A percentile compares a stretch with the other conserved stretches of the same genome.
Conservation (phyloP, 352 stramenopile species). For the Globisporangium rhizosaccharum region DNA sequence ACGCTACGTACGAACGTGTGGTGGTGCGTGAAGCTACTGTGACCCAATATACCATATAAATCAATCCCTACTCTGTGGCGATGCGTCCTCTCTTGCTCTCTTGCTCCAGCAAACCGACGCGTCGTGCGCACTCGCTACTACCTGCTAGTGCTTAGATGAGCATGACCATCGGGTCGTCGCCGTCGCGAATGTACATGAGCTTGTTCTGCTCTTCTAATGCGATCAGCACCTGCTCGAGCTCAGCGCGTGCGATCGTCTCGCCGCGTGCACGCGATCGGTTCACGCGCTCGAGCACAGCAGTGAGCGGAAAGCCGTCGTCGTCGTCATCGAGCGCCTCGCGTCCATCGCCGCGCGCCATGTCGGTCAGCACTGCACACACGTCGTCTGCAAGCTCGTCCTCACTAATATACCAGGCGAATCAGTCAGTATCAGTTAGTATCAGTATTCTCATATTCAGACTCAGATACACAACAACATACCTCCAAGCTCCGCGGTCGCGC, state of each 20-base stretch:
- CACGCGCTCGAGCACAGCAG: slow-evolving; percentile 46
- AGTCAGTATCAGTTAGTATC: neutral
- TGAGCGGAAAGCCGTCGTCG: slow-evolving; percentile 59
- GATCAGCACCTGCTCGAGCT: slow-evolving; percentile 67
- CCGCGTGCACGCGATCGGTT: slow-evolving; percentile 35
- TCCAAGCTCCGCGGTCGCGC: slow-evolving; percentile 56
- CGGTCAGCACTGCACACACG: slow-evolving; percentile 47
- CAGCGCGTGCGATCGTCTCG: slow-evolving; percentile 30
- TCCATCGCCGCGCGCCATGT: slow-evolving; percentile 38
- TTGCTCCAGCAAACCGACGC: neutral
- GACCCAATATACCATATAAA: slow-evolving; percentile 15
- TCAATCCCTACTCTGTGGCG: neutral
- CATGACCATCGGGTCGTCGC: slow-evolving; percentile 77
- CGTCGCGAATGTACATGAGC: slow-evolving; percentile 86
- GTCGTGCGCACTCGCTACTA: neutral
- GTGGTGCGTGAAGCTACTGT: neutral
- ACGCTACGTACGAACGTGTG: too few species aligned
- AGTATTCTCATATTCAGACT: neutral
- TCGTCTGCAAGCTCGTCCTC: slow-evolving; percentile 57
- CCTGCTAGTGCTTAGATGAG: slow-evolving; percentile 53
- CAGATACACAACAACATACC: slow-evolving; percentile 30
- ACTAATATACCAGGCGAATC: slow-evolving; percentile 13
- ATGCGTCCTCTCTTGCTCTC: slow-evolving; percentile 4
- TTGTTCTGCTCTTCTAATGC: slow-evolving; percentile 86
- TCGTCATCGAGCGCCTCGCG: slow-evolving; percentile 31